Base-by-base conservation (phyloP, 345 rosid genomes). In the Aegle marmelos region DNA sequence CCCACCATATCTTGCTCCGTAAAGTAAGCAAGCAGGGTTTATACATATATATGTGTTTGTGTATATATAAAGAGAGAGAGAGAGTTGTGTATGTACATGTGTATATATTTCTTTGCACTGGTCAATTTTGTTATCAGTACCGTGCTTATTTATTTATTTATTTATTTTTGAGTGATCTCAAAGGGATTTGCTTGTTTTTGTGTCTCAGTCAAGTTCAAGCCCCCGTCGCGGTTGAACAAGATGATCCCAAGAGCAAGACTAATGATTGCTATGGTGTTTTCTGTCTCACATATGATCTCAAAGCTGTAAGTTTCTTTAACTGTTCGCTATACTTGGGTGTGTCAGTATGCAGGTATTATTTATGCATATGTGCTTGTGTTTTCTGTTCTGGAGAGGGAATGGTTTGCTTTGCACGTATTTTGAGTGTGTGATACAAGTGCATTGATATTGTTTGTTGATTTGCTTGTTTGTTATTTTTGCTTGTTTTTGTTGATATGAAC, bases 271-370 rank as follows among this genome's bases (percentile, higher is more conserved):
- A 71, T 74, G 98, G 99, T 61, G 94, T 96, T 78, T 96, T 96
- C 87, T 94, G 97, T 80, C 94, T 89, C 73, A 96, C 99, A 48
- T 96, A 96, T 82, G 99, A 96, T 82, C 97, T 96, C 70, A 82
- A 83, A 78, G 97, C 99, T 86, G 99, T 94, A 87, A 27, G 78
- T 83, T 83, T 73, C 66, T 33, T 76, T 9, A 39, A 6, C 9
- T 9, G 70, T 68, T 30, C 24, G 10, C 30, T 65, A 17, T 31
- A n/a, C 4, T n/a, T 68, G 7, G 22, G 17, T 21, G 9, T 28
- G 39, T 17, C 3, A 34, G 8, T 21, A 6, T 25, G 39, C 17
- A 7, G 1, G 45, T 64, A 21, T 54, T 7, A 30, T 65, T 28
- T 16, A 1, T 53, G 5, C 14, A 33, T n/a, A 9, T 60, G 8